phyloP scores from a whole-genome alignment of 1,284 basidiomycete species.

The Testicularia cyperi region DNA sequence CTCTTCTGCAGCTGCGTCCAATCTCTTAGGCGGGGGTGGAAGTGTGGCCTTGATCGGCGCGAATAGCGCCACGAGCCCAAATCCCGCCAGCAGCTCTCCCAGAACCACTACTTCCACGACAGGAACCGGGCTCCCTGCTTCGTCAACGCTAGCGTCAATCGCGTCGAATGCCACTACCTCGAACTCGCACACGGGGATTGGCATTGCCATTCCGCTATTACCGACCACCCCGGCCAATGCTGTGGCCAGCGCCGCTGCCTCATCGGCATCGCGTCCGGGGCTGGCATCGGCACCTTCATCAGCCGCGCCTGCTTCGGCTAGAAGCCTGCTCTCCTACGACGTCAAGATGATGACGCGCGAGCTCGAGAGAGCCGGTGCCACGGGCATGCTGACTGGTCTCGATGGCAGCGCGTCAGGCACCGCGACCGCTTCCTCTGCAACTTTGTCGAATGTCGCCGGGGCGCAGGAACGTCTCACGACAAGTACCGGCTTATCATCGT shows the following conservation, averaged over 20 bases:
- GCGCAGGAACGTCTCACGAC: no score
- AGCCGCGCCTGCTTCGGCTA: slow-evolving; percentile 21
- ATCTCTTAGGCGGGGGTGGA: no score
- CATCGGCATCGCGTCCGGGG: no score
- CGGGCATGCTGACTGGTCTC: slow-evolving; percentile 28
- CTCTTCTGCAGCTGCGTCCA: not conserved
- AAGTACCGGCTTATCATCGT: slow-evolving; percentile 2
- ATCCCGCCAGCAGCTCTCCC: slow-evolving; percentile 1
- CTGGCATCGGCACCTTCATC: slow-evolving; percentile 1
- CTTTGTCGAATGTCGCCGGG: no score
- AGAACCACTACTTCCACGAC: slow-evolving; percentile 3
- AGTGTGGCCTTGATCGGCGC: slow-evolving; percentile 3
- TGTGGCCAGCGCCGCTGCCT: not conserved
- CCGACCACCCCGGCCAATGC: slow-evolving; percentile 12
- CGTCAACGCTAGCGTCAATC: slow-evolving; percentile 28
- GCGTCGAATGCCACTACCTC: slow-evolving; percentile 40
- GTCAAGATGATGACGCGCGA: slow-evolving; percentile 36
- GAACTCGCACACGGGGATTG: slow-evolving; percentile 32
- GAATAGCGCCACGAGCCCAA: slow-evolving; percentile 1
- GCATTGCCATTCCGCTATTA: slow-evolving; percentile 9
- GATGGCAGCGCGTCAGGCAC: slow-evolving; percentile 7
- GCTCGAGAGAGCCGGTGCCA: slow-evolving; percentile 34
- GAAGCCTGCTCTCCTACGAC: slow-evolving; percentile 21
- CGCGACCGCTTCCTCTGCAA: slow-evolving; percentile 4
- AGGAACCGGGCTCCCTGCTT: slow-evolving; percentile 18